Percentiles rank a stretch among this genome's conserved stretches.
phyloP scores from a whole-genome alignment of 768 basidiomycete species.

The Hygrophorus russula region DNA sequence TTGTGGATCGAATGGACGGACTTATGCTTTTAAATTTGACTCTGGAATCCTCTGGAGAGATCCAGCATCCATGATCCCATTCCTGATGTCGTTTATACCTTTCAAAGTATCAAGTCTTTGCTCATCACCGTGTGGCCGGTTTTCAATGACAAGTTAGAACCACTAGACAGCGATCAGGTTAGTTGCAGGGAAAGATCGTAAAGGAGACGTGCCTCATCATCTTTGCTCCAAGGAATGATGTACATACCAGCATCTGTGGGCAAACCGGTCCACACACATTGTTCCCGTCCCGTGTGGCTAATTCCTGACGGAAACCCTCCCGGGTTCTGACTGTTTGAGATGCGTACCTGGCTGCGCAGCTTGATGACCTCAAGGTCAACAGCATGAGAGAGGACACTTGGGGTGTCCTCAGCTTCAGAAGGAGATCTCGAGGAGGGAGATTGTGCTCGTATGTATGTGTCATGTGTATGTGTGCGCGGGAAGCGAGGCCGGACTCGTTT shows the following conservation, averaged over 20 bases:
- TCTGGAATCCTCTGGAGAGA: too few relatives aligned
- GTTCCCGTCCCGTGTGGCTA: slow-evolving; percentile 1
- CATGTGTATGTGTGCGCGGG: too few relatives aligned
- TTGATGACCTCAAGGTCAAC: slow-evolving; percentile 6
- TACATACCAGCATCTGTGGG: slow-evolving; percentile 1
- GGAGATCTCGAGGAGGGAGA: too few relatives aligned
- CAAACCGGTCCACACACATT: slow-evolving; percentile 4
- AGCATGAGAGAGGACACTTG: slow-evolving; percentile 2
- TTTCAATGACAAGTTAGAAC: slow-evolving; percentile 13
- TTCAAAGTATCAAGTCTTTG: neutral
- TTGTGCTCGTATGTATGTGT: too few relatives aligned
- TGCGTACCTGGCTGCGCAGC: neutral
- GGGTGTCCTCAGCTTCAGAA: neutral
- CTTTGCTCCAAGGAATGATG: slow-evolving; percentile 6
- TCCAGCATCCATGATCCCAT: slow-evolving; percentile 8
- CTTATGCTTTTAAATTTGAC: too few relatives aligned
- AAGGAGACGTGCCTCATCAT: slow-evolving; percentile 2
- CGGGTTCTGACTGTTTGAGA: neutral
- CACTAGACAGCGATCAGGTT: slow-evolving; percentile 9
- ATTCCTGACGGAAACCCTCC: slow-evolving; percentile 1
- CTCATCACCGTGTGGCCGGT: slow-evolving; percentile 12
- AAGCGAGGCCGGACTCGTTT: too few relatives aligned
- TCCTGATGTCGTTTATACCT: slow-evolving; percentile 13
- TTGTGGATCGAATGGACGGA: too few relatives aligned
- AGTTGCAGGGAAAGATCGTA: neutral